Evolutionary conservation across 805 yeast species (phyloP), one percentile per base, ranked within the genome.

Genomic region (Kockiozyma suomiensis): DNA sequence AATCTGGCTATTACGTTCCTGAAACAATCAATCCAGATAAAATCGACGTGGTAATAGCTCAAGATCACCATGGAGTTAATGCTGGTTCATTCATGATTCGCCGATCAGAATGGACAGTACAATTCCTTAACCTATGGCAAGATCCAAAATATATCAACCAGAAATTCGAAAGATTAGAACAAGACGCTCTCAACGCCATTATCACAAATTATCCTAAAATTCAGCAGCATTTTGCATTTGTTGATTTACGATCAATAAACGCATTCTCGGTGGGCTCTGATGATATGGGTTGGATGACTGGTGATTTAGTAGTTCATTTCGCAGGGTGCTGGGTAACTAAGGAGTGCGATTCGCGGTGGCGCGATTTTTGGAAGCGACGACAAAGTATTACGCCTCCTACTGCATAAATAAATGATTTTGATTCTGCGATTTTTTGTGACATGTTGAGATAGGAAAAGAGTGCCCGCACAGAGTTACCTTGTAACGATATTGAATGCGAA

Each of bases 21-120:
- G 54, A 43, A n/a, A 41, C 35, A 4, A 28, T 55, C 37, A 47
- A 66, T 23, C 28, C 56, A 7, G 38, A 30, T 19, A 35, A 37
- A 17, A 75, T 87, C 23, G 89, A 89, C 68, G 72, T 89, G 76
- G 71, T 89, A n/a, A 78, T 89, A 40, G 86, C 94, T 0, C 96
- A 89, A 73, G 96, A 89, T 72, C 87, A 94, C 73, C 92, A 93
- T 61, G 96, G 96, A 1, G 88, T 89, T 75, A 89, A 88, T 70
- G 74, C 89, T 57, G 96, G 96, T 7, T 87, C 93, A 0, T 88
- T 89, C 68, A 73, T 89, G 56, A 78, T 89, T 69, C 81, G 85
- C 69, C 79, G 88, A 65, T 84, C 88, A 1, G 81, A 79, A 10
- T 89, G 96, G 96, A 74, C 89, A 2, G 85, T 83, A 55, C 73